Conservation (phyloP, 2,329 filamentous ascomycete genomes). For the Paraphaeosphaeria sporulosa region DNA sequence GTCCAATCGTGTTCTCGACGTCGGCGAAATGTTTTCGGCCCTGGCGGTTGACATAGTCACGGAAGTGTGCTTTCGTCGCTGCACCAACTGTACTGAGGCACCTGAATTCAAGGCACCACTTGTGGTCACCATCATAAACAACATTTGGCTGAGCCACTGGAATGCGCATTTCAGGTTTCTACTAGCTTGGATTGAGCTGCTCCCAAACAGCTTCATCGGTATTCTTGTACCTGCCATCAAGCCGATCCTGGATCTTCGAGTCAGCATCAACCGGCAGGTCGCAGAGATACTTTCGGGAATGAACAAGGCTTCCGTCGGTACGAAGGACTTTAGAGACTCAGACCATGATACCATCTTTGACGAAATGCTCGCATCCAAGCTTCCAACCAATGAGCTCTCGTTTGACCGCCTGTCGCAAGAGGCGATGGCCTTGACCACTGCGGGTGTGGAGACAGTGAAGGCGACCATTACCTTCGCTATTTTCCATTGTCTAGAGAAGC, state of each 20-base stretch:
- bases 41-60: conserved; percentile 8
- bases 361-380: conserved; percentile 10
- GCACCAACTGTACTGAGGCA: conserved; percentile 7
- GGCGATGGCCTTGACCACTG: conserved; percentile 28
- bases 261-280: conserved; percentile 1
- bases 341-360: conserved; percentile 17
- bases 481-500: conserved; percentile 31
- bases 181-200: not conserved
- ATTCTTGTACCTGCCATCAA: not conserved
- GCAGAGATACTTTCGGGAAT: not conserved
- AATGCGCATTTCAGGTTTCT: conserved; percentile 8
- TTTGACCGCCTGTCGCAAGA: conserved; percentile 24
- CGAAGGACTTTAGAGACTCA: not conserved
- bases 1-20: not conserved
- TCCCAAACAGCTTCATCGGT: not conserved
- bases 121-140: not conserved
- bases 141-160: conserved; percentile 2
- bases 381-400: conserved; percentile 6
- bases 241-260: not conserved
- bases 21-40: conserved; percentile 9
- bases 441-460: conserved; percentile 32
- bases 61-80: conserved; percentile 11
- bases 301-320: not conserved
- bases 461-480: conserved; percentile 14
- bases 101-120: conserved; percentile 12